Evolutionary conservation across 805 yeast species (phyloP).

Genomic region (Pichia californica): DNA sequence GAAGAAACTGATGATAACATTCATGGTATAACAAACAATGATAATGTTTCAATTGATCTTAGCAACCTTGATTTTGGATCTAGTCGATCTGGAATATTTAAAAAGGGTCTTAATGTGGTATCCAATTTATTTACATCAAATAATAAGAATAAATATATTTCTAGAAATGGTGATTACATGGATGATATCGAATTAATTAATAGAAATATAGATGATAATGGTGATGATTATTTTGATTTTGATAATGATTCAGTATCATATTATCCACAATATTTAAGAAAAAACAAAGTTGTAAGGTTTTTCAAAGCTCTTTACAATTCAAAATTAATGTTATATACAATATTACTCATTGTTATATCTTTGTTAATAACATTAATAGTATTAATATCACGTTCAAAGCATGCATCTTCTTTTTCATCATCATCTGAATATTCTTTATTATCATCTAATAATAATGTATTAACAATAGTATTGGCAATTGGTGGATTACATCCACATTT

Average conservation of each 20-base stretch:
- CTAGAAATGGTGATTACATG: not conserved
- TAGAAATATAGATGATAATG: slow-evolving; percentile 5
- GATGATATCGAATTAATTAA: slow-evolving; percentile 13
- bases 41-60: slow-evolving; percentile 11
- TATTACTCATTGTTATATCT: not conserved
- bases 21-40: slow-evolving; percentile 7
- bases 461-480: slow-evolving; percentile 66
- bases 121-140: not conserved
- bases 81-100: not conserved
- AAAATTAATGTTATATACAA: not conserved
- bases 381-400: slow-evolving; percentile 1
- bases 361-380: slow-evolving; percentile 6
- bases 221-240: slow-evolving; percentile 5
- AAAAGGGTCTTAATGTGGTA: not conserved
- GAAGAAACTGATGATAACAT: slow-evolving; percentile 15
- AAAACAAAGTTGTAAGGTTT: not conserved
- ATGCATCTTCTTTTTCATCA: not conserved
- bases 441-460: too few relatives aligned
- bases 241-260: slow-evolving; percentile 1
- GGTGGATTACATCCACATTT: slow-evolving; percentile 94
- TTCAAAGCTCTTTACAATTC: not conserved
- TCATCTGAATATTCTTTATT: not conserved
- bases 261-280: not conserved
- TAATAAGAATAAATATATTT: not conserved
- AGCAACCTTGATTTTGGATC: slow-evolving; percentile 8